Evolutionary conservation across 2,329 filamentous ascomycete genomes (phyloP), one percentile per base, ranked within the genome.

Genomic region (Calonectria henricotiae): DNA sequence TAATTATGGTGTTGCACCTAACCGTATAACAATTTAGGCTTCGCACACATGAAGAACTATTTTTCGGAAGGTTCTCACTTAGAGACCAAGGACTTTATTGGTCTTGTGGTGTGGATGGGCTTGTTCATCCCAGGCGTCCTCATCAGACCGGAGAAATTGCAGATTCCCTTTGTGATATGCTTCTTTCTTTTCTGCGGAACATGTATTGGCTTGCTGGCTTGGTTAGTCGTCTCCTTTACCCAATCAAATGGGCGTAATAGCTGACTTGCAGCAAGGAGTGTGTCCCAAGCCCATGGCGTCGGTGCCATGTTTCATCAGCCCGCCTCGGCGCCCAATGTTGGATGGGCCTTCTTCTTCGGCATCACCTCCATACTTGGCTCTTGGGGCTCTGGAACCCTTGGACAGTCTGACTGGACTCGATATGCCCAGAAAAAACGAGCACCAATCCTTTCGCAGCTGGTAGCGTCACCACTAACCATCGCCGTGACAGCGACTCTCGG

Each of bases 261-360:
- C 58, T 70, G 39, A 70, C 47, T 3, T 1, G 35, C 20, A 15
- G 3, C 7, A 43, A 75, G 72, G 77, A 70, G 71, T 30, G 71
- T 76, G 4, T 75, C 73, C 3, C 69, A 69, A 41, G 74, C 73
- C 20, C 63, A 70, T 15, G 77, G 77, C 7, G 67, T 74, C 12
- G 77, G 76, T 3, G 39, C 39, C 41, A 73, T 77, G 69, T 78
- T 78, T 64, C 67, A 74, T 23, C 49, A 76, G 44, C 71, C 72
- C 17, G 68, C 37, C 25, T 68, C 71, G 3, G 65, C 75, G 20
- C 72, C 75, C 23, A 74, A 74, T 39, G 61, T 75, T 25, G 75
- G 75, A 20, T 80, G 78, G 79, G 76, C 79, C 3, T 79, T 79
- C 71, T 73, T 79, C 49, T 80, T 79, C 51, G 78, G 78, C 32